Evolutionary conservation across 1,284 basidiomycete genomes (phyloP), one percentile per base, ranked within the genome.

Genomic region (Leccinum pachyderme): DNA sequence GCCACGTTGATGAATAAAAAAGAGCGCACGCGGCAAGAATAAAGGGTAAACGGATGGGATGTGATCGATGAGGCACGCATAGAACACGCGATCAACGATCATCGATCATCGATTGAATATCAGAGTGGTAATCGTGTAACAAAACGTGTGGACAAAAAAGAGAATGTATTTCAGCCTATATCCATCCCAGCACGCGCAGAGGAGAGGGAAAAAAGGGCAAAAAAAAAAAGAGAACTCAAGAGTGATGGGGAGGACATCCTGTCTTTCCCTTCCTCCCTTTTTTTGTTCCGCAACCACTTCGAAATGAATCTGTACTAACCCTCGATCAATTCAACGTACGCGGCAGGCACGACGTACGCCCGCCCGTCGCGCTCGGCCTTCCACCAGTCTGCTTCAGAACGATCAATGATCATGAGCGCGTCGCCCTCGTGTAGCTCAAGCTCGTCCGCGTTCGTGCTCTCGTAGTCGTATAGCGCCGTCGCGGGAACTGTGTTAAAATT

Each of bases 361-460:
- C 86, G 73, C 33, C 93, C 93, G 54, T 81, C 82, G 68, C 83
- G 82, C 74, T 95, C 93, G 33, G 87, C 88, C 76, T 95, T 96
- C 91, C 91, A 97, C 95, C 95, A 98, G 67, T 93, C 91, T 49
- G 77, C 77, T 62, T 95, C 94, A 55, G 79, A 81, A 52, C 76
- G 81, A 68, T 97, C 95, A 53, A 97, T 81, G 59, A 98, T 85
- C 9, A 77, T 76, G 49, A 97, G 73, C 39, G 73, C 68, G 55
- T 95, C 90, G 57, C 90, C 93, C 73, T 93, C 92, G 9, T 73
- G 73, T 66, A 97, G 91, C 0, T 90, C 79, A 25, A 95, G 77
- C 70, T 97, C 93, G 63, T 97, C 93, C 13, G 82, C 64, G 56
- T 83, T 87, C 54, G 67, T 72, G 31, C 84, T 86, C 5, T 78